Conservation (phyloP, 2,329 filamentous ascomycete genomes). For the Aspergillus versicolor region DNA sequence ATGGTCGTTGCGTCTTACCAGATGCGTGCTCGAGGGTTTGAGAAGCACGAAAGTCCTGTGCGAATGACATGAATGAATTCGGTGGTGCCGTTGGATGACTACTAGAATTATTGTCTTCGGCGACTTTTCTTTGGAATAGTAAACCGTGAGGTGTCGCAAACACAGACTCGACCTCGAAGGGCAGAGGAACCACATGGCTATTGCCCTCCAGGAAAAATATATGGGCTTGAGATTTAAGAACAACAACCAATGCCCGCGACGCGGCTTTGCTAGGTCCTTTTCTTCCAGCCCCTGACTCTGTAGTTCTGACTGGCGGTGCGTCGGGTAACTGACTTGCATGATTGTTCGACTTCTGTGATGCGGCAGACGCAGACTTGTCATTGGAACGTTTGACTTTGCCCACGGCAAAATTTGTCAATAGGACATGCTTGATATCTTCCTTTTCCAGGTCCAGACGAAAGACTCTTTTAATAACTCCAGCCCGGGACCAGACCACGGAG, state of each 20-base stretch:
- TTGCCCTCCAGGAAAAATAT: slow-evolving; percentile 87
- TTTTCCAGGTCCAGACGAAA: slow-evolving; percentile 86
- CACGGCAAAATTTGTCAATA: slow-evolving; percentile 77
- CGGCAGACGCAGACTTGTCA: slow-evolving; percentile 6
- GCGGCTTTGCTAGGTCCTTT: slow-evolving; percentile 25
- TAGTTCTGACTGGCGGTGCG: slow-evolving; percentile 20
- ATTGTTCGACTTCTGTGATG: neutral
- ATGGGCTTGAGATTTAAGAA: slow-evolving; percentile 89
- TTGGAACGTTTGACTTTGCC: slow-evolving; percentile 24
- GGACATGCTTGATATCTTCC: slow-evolving; percentile 79
- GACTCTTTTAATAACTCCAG: slow-evolving; percentile 77
- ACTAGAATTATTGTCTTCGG: slow-evolving; percentile 23
- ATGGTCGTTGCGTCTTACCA: slow-evolving; percentile 46
- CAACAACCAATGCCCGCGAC: slow-evolving; percentile 74
- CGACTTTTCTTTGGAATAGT: slow-evolving; percentile 77
- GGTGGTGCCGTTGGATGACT: slow-evolving; percentile 61
- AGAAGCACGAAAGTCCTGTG: slow-evolving; percentile 36
- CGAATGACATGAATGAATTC: slow-evolving; percentile 77
- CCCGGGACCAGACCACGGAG: slow-evolving; percentile 86
- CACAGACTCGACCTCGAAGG: slow-evolving; percentile 88
- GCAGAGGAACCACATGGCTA: slow-evolving; percentile 86
- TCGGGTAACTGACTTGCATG: slow-evolving; percentile 13
- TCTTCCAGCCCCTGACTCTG: slow-evolving; percentile 21
- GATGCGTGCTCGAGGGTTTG: slow-evolving; percentile 35
- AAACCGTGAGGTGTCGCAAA: slow-evolving; percentile 80